These are phyloP conservation scores for Aspergillus candidus DNA, from an alignment of 2,329 filamentous ascomycete species.

Conservation along the genomic window DNA sequence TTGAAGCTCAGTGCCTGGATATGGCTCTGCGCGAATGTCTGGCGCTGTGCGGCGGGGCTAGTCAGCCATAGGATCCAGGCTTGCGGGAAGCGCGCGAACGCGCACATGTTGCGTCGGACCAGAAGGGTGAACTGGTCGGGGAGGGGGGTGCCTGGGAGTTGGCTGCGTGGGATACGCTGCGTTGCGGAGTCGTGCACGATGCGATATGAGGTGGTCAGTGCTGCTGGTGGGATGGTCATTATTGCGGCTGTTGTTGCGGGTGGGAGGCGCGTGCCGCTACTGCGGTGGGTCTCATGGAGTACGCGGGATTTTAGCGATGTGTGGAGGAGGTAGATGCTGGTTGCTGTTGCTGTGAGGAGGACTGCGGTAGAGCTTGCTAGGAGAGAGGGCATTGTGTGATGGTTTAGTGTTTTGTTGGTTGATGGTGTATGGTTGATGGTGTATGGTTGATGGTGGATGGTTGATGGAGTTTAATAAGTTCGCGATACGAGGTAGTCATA, in stretches of 20 bases:
- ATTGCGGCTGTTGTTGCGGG: slow-evolving; percentile 13
- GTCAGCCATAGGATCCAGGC: slow-evolving; percentile 22
- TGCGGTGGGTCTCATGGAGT: slow-evolving; percentile 14
- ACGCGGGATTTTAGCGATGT: slow-evolving; percentile 19
- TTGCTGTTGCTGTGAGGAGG: slow-evolving; percentile 35
- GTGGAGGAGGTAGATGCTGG: slow-evolving; percentile 22
- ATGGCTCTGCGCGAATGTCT: slow-evolving; percentile 21
- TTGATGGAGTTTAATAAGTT: slow-evolving; percentile 23
- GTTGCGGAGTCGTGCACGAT: slow-evolving; percentile 20
- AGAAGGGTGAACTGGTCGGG: slow-evolving; percentile 23
- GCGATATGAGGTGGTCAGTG: slow-evolving; percentile 16
- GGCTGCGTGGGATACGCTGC: slow-evolving; percentile 14
- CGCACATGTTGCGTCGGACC: slow-evolving; percentile 29
- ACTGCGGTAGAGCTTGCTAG: slow-evolving; percentile 20
- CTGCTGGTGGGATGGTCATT: slow-evolving; percentile 17
- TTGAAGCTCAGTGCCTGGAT: slow-evolving; percentile 24
- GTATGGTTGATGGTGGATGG: slow-evolving; percentile 13
- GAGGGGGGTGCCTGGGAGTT: slow-evolving; percentile 11
- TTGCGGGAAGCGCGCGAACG: slow-evolving; percentile 30
- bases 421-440: slow-evolving; percentile 29
- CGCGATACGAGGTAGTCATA: too few relatives aligned
- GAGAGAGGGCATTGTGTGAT: slow-evolving; percentile 4
- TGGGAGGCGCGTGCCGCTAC: slow-evolving; percentile 12
- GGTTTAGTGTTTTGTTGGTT: slow-evolving; percentile 3
- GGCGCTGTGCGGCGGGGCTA: slow-evolving; percentile 10